A percentile compares a stretch with the other conserved stretches of the same genome.
phyloP scores from a whole-genome alignment of 257 asterid genomes.

The Ophiorrhiza pumila region DNA sequence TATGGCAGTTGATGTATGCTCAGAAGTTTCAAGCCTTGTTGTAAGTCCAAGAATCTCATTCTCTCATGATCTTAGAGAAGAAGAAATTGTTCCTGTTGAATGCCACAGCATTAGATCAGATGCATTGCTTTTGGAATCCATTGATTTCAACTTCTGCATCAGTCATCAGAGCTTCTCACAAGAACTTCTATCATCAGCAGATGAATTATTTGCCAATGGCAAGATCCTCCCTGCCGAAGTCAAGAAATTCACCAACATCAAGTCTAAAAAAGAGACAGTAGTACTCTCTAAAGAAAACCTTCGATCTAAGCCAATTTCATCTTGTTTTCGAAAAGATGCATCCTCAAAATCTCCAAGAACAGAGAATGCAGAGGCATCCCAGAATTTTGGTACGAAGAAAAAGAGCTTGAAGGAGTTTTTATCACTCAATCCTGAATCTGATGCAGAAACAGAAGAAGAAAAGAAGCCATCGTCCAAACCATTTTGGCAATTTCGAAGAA shows the following conservation, averaged over 20 bases:
- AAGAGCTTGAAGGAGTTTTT: conserved; percentile 61
- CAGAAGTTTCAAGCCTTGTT: conserved; percentile 42
- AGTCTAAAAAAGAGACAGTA: background rate
- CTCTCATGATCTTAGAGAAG: conserved; percentile 60
- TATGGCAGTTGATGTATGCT: conserved; percentile 72
- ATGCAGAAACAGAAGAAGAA: conserved; percentile 24
- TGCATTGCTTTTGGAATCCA: conserved; percentile 40
- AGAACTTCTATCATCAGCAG: conserved; percentile 56
- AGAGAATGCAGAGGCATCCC: conserved; percentile 1
- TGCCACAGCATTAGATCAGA: conserved; percentile 32
- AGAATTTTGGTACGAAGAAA: conserved; percentile 30
- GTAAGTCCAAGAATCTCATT: conserved; percentile 73
- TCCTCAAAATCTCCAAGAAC: background rate
- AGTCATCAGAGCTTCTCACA: conserved; percentile 27
- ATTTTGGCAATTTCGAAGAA: conserved; percentile 77
- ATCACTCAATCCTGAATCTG: conserved; percentile 36
- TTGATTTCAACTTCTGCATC: conserved; percentile 63
- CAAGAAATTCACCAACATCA: conserved; percentile 26
- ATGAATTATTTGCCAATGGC: conserved; percentile 79
- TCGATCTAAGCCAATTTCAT: conserved; percentile 21
- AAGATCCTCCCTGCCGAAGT: conserved; percentile 64
- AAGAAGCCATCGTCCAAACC: conserved; percentile 32
- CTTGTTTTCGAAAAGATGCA: background rate
- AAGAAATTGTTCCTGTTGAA: conserved; percentile 43
- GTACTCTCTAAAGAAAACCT: conserved; percentile 10